These are phyloP conservation scores for Rosa rugosa DNA, from an alignment of 306 rosid genomes.

Conservation along the genomic window DNA sequence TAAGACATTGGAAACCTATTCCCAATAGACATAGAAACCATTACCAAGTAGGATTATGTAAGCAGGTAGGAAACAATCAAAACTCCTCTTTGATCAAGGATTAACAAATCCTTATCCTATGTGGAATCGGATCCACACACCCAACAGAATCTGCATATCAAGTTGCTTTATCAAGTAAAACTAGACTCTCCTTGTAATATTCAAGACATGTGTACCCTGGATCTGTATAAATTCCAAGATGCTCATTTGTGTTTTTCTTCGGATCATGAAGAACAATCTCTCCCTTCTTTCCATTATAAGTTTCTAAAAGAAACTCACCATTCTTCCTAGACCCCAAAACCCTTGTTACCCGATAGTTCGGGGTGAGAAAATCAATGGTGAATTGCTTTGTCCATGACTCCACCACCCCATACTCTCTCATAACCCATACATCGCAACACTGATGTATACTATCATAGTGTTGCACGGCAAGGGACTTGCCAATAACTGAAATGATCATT, in stretches of 20 bases:
- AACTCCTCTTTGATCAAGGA: too few relatives aligned
- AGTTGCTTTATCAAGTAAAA: not conserved
- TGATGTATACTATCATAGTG: not conserved
- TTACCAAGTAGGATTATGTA: too few relatives aligned
- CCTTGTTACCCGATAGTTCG: not conserved
- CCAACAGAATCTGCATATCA: not conserved
- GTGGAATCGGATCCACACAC: too few relatives aligned
- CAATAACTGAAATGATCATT: not conserved
- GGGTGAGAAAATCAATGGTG: not conserved
- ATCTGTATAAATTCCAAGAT: constrained; percentile 1
- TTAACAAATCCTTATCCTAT: too few relatives aligned
- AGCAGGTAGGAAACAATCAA: too few relatives aligned
- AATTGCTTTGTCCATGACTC: constrained; percentile 23
- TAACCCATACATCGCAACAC: constrained; percentile 3
- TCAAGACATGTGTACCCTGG: not conserved
- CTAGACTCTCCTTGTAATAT: constrained; percentile 8
- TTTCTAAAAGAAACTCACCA: not conserved
- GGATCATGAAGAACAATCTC: constrained; percentile 16
- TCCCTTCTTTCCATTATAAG: not conserved
- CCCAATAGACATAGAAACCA: too few relatives aligned
- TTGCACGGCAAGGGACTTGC: not conserved
- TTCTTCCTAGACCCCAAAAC: constrained; percentile 7
- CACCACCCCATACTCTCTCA: constrained; percentile 16
- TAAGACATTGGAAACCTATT: too few relatives aligned
- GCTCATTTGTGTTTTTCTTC: not conserved